Evolutionary conservation across 371 early-diverging fungal species (phyloP).

Genomic region (Umbelopsis sp.): DNA sequence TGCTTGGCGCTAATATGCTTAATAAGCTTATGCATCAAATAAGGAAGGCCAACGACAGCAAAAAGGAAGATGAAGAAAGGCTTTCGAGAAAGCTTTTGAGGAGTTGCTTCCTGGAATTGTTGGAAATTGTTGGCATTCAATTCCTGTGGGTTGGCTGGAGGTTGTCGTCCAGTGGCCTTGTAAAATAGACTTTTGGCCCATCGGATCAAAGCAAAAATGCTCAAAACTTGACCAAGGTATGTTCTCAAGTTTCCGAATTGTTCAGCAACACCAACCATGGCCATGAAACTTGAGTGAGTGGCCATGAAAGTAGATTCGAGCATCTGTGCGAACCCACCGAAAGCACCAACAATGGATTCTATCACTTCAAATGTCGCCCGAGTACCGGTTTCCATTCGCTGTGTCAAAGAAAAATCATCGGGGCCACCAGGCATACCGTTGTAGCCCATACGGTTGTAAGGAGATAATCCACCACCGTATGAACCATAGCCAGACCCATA

Average conservation of each 20-base stretch:
- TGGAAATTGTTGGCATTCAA: constrained; percentile 73
- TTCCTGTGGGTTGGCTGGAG: constrained; percentile 59
- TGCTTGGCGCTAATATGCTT: constrained; percentile 55
- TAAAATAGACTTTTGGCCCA: constrained; percentile 62
- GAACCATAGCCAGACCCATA: constrained; percentile 39
- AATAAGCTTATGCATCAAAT: constrained; percentile 88
- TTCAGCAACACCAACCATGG: constrained; percentile 97
- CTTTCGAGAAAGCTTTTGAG: constrained; percentile 54
- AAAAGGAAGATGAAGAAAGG: constrained; percentile 85
- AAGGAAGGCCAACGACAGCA: constrained; percentile 91
- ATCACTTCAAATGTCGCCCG: constrained; percentile 91
- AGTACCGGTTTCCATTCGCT: constrained; percentile 87
- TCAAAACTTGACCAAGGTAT: constrained; percentile 85
- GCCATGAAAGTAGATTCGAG: constrained; percentile 96
- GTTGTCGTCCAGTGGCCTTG: constrained; percentile 64
- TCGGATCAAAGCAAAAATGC: constrained; percentile 76
- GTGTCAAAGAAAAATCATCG: constrained; percentile 72
- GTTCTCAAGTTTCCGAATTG: constrained; percentile 86
- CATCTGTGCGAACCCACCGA: constrained; percentile 97
- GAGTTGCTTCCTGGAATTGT: constrained; percentile 61
- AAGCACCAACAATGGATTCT: constrained; percentile 92
- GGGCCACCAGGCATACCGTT: constrained; percentile 36
- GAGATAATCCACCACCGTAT: constrained; percentile 41
- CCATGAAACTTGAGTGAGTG: constrained; percentile 97
- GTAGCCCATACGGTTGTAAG: constrained; percentile 29